Evolutionary conservation across 495 filamentous ascomycete species (phyloP).

Genomic region (Cercophora samala): DNA sequence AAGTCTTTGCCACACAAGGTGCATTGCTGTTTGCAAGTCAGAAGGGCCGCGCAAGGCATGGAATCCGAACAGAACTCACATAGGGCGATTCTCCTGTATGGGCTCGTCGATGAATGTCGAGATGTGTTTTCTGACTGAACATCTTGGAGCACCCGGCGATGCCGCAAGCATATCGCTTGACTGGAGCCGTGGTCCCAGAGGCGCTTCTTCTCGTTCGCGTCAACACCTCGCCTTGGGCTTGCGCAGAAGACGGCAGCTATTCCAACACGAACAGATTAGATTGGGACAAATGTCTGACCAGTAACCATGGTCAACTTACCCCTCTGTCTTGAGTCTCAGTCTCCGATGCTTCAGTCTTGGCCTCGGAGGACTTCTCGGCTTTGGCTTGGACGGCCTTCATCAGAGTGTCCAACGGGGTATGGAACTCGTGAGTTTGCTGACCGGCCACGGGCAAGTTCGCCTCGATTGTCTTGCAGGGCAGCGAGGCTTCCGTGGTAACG

Average conservation of each 20-base stretch:
- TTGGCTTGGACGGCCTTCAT: conserved; percentile 90
- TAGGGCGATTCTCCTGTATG: conserved; percentile 92
- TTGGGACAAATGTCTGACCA: neutral
- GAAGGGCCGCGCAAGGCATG: neutral
- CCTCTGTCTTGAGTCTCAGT: neutral
- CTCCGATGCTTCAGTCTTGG: neutral
- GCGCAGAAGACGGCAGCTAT: neutral
- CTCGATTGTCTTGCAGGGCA: conserved; percentile 24
- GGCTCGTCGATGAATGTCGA: conserved; percentile 85
- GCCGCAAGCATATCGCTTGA: conserved; percentile 71
- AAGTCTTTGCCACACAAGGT: conserved; percentile 81
- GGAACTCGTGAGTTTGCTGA: conserved; percentile 54
- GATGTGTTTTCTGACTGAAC: conserved; percentile 89
- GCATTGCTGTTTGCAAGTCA: conserved; percentile 21
- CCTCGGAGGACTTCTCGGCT: conserved; percentile 26
- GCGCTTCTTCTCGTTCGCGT: neutral
- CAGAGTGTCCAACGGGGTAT: conserved; percentile 81
- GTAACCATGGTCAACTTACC: conserved; percentile 9
- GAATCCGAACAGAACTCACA: conserved; percentile 50
- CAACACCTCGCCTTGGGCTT: conserved; percentile 31
- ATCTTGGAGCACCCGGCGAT: conserved; percentile 73
- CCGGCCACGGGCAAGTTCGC: conserved; percentile 27
- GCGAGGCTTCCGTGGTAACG: conserved; percentile 9
- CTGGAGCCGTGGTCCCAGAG: neutral
- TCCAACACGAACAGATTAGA: neutral